Percentiles rank a stretch among this genome's conserved stretches.
Conservation (phyloP, 345 rosid genomes). For the Eutrema heterophyllum region DNA sequence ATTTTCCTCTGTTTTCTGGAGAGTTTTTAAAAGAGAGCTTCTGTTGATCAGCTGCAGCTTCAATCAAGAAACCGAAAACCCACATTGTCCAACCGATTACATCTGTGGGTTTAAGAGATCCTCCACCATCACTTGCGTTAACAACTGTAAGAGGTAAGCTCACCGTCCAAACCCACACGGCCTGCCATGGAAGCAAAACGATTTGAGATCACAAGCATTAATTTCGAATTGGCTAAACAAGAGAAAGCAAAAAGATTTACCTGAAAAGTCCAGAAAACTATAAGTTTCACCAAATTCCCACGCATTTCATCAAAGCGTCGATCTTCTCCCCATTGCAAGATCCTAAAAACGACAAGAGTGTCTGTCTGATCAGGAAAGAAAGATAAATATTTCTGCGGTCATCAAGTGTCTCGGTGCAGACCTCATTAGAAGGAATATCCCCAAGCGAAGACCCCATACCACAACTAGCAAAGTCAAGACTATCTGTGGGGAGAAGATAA, state of each 20-base stretch:
- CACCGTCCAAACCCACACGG: conserved; percentile 96
- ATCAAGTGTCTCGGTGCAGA: conserved; percentile 17
- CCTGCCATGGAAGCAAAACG: conserved; percentile 36
- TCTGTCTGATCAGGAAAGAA: not conserved
- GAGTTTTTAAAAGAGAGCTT: conserved; percentile 73
- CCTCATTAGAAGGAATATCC: conserved; percentile 78
- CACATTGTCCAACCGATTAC: conserved; percentile 86
- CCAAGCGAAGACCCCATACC: conserved; percentile 87
- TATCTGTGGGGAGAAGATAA: conserved; percentile 40
- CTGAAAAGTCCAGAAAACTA: conserved; percentile 84
- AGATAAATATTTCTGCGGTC: not conserved
- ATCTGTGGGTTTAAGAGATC: conserved; percentile 52
- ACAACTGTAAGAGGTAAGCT: conserved; percentile 84
- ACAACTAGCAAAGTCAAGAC: conserved; percentile 63
- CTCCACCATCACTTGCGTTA: conserved; percentile 65
- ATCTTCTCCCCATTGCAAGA: conserved; percentile 93
- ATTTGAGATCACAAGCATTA: not conserved
- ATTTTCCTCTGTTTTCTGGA: conserved; percentile 76
- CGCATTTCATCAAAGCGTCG: conserved; percentile 87
- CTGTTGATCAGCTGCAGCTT: conserved; percentile 87
- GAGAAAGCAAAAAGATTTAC: conserved; percentile 18
- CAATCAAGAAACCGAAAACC: conserved; percentile 53
- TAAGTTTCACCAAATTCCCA: conserved; percentile 53
- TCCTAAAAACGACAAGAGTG: conserved; percentile 36
- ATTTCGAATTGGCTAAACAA: not conserved